Conservation (phyloP, 768 basidiomycete species). For the Kwoniella mangroviensis region DNA sequence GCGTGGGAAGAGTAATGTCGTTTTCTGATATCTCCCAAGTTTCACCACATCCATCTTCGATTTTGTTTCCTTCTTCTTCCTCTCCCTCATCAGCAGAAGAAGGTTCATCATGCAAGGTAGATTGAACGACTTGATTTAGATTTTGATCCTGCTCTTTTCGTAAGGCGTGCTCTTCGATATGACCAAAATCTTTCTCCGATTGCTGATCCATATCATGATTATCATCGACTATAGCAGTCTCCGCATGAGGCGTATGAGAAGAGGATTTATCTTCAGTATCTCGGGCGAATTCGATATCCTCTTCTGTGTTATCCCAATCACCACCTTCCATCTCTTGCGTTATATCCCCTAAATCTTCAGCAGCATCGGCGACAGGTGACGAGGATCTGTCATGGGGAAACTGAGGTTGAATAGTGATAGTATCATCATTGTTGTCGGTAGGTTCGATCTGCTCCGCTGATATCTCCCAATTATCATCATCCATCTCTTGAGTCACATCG, state of each 20-base stretch:
- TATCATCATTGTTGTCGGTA: not conserved
- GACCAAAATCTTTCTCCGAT: too few relatives aligned
- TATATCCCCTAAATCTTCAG: conserved; percentile 8
- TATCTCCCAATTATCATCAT: conserved; percentile 2
- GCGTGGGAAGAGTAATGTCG: too few relatives aligned
- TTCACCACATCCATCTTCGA: not conserved
- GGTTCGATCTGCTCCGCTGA: not conserved
- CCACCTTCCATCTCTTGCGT: conserved; percentile 12
- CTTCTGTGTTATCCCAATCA: conserved; percentile 5
- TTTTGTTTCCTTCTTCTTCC: not conserved
- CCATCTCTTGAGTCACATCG: conserved; percentile 7
- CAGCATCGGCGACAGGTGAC: not conserved
- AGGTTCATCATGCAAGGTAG: not conserved
- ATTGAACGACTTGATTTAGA: not conserved
- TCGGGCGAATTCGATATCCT: not conserved
- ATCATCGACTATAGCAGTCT: not conserved
- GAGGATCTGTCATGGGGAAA: not conserved
- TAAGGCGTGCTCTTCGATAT: too few relatives aligned
- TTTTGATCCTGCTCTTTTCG: not conserved
- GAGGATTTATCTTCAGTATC: not conserved
- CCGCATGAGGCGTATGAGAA: not conserved
- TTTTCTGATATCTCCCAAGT: not conserved
- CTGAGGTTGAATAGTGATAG: not conserved
- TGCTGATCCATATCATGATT: too few relatives aligned
- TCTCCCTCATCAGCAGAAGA: not conserved